Conservation (phyloP, 78 protist genomes). For the Trichosphaerium sp. region DNA sequence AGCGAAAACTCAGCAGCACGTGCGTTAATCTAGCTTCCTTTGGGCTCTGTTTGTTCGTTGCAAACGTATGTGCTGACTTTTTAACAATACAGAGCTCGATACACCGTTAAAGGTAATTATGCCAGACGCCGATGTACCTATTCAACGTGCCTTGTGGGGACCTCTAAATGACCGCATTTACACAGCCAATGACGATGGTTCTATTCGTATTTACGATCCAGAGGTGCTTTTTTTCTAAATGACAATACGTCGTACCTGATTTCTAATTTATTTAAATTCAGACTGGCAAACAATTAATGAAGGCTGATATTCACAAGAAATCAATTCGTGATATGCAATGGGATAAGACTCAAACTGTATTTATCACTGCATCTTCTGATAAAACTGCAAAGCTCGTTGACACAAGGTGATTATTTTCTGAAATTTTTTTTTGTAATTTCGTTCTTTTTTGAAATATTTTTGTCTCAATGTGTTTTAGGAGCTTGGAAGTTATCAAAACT, state of each 20-base stretch:
- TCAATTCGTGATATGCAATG: constrained; percentile 28
- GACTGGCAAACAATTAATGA: constrained; percentile 14
- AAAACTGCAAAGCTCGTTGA: constrained; percentile 35
- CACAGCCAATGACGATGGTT: constrained; percentile 48
- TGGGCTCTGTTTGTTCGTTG: too few species aligned
- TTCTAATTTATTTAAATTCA: neutral
- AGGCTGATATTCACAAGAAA: constrained; percentile 13
- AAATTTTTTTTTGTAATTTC: neutral
- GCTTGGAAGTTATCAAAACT: constrained; percentile 30
- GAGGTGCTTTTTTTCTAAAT: constrained; percentile 2
- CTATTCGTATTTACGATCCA: constrained; percentile 32
- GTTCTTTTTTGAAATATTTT: neutral
- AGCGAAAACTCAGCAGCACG: too few species aligned
- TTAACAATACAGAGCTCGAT: too few species aligned
- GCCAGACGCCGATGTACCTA: too few species aligned
- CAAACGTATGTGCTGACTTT: too few species aligned
- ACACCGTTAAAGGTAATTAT: too few species aligned
- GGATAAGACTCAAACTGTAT: constrained; percentile 22
- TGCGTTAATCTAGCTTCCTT: too few species aligned
- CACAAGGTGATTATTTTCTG: neutral
- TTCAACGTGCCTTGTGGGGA: constrained; percentile 31
- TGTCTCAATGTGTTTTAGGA: neutral
- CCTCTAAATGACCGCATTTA: constrained; percentile 36
- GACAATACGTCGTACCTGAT: neutral
- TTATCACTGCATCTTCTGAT: constrained; percentile 71